Evolutionary conservation across 2,329 filamentous ascomycete genomes (phyloP).

Genomic region (Diplocarpon rosae): DNA sequence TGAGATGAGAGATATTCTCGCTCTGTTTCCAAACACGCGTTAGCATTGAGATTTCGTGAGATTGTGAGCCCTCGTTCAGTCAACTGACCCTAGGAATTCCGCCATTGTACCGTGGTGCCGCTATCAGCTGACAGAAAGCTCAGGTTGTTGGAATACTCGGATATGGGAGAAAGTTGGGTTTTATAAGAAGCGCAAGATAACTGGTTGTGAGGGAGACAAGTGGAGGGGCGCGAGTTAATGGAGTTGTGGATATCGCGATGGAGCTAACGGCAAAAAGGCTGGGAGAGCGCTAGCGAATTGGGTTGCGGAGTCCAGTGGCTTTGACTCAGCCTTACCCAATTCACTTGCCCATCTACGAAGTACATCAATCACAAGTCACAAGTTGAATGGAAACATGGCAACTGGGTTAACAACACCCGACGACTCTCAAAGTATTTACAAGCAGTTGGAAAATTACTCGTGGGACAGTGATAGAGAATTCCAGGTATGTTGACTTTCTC

Average conservation of each 20-base stretch:
- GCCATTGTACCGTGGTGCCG: conserved; percentile 34
- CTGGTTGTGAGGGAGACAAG: conserved; percentile 8
- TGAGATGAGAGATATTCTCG: conserved; percentile 91
- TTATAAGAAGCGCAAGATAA: background rate
- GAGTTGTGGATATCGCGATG: conserved; percentile 11
- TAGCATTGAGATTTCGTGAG: conserved; percentile 14
- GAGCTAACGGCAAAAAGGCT: conserved; percentile 16
- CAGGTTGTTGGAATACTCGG: conserved; percentile 3
- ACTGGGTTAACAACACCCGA: conserved; percentile 16
- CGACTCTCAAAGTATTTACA: conserved; percentile 37
- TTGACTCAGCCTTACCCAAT: conserved; percentile 1
- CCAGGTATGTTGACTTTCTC: conserved; percentile 35
- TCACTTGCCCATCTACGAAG: background rate
- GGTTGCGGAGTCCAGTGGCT: background rate
- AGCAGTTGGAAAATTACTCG: conserved; percentile 52
- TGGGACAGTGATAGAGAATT: conserved; percentile 61
- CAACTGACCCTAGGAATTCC: conserved; percentile 47
- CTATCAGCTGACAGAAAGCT: conserved; percentile 26
- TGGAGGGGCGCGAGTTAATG: conserved; percentile 9
- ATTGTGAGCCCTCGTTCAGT: conserved; percentile 10
- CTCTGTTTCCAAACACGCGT: conserved; percentile 39
- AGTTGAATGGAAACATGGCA: conserved; percentile 9
- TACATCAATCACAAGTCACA: background rate
- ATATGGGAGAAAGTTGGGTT: conserved; percentile 1
- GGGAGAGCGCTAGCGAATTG: conserved; percentile 3